Conservation (phyloP, 192 early-diverging fungal genomes). For the Phycomyces nitens region DNA sequence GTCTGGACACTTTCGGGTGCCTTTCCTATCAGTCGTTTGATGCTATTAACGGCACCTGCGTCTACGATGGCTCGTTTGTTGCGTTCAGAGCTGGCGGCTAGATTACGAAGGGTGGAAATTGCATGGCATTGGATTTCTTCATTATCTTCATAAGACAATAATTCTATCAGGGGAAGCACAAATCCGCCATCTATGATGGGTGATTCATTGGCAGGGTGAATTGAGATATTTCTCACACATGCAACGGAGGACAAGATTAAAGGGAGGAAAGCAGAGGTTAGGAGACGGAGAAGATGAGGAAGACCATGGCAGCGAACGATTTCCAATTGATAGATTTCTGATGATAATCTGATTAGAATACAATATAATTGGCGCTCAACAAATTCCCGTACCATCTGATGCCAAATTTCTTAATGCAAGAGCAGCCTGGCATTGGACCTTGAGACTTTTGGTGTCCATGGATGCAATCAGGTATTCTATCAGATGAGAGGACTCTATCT, state of each 20-base stretch:
- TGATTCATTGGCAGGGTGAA: slow-evolving; percentile 80
- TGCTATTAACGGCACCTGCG: slow-evolving; percentile 72
- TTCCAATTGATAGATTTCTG: slow-evolving; percentile 81
- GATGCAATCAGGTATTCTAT: slow-evolving; percentile 73
- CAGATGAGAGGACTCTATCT: slow-evolving; percentile 63
- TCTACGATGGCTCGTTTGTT: slow-evolving; percentile 74
- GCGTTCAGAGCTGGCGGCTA: slow-evolving; percentile 73
- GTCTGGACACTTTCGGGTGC: slow-evolving; percentile 61
- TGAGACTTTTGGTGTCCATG: slow-evolving; percentile 72
- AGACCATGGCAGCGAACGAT: slow-evolving; percentile 78
- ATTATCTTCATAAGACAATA: slow-evolving; percentile 64
- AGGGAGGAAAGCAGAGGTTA: slow-evolving; percentile 71
- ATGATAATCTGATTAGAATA: no score
- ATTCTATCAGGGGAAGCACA: slow-evolving; percentile 60
- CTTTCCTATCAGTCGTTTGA: slow-evolving; percentile 55
- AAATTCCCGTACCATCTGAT: slow-evolving; percentile 54
- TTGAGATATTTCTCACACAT: slow-evolving; percentile 87
- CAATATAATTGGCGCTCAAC: no score
- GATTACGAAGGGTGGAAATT: slow-evolving; percentile 78
- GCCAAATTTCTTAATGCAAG: slow-evolving; percentile 86
- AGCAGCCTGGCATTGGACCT: slow-evolving; percentile 86
- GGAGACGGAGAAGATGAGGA: slow-evolving; percentile 64
- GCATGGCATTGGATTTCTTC: slow-evolving; percentile 86
- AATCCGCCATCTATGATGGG: slow-evolving; percentile 80
- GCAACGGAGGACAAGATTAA: slow-evolving; percentile 81